phyloP scores from a whole-genome alignment of 2,329 filamentous ascomycete species.

The Rhexocercosporidium sp. region DNA sequence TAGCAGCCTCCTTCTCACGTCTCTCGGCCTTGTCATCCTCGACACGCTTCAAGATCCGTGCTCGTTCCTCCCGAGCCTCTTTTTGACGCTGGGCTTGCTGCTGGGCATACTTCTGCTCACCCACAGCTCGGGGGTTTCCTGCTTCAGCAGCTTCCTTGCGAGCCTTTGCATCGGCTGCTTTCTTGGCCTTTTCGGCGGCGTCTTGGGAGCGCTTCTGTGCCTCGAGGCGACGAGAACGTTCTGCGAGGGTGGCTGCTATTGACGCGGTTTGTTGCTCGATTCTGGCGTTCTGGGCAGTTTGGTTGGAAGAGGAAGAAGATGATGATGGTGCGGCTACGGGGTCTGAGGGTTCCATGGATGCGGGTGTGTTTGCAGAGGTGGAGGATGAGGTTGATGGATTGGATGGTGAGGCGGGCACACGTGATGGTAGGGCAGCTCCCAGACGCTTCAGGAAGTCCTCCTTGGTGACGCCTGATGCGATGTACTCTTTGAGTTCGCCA shows the following conservation, averaged over 20 bases:
- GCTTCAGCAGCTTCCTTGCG: slow-evolving; percentile 49
- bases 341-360: not conserved
- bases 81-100: slow-evolving; percentile 65
- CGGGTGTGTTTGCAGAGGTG: not conserved
- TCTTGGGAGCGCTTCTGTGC: slow-evolving; percentile 53
- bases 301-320: not conserved
- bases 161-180: slow-evolving; percentile 50
- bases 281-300: slow-evolving; percentile 9
- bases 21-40: slow-evolving; percentile 77
- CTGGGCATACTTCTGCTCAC: slow-evolving; percentile 55
- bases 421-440: slow-evolving; percentile 43
- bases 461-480: slow-evolving; percentile 66
- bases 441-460: slow-evolving; percentile 70
- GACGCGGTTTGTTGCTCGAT: slow-evolving; percentile 19
- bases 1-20: slow-evolving; percentile 58
- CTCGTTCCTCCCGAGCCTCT: slow-evolving; percentile 70
- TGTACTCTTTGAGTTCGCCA: slow-evolving; percentile 78
- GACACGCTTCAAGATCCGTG: slow-evolving; percentile 75
- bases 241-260: slow-evolving; percentile 51
- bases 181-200: slow-evolving; percentile 44
- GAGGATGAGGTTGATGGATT: slow-evolving; percentile 10
- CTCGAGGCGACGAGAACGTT: slow-evolving; percentile 54
- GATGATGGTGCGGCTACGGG: not conserved
- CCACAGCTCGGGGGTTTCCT: slow-evolving; percentile 26
- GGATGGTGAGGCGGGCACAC: slow-evolving; percentile 19